Percentiles rank a stretch among this genome's conserved stretches.
Conservation (phyloP, 2,329 filamentous ascomycete species). For the Colletotrichum neosansevieriae region DNA sequence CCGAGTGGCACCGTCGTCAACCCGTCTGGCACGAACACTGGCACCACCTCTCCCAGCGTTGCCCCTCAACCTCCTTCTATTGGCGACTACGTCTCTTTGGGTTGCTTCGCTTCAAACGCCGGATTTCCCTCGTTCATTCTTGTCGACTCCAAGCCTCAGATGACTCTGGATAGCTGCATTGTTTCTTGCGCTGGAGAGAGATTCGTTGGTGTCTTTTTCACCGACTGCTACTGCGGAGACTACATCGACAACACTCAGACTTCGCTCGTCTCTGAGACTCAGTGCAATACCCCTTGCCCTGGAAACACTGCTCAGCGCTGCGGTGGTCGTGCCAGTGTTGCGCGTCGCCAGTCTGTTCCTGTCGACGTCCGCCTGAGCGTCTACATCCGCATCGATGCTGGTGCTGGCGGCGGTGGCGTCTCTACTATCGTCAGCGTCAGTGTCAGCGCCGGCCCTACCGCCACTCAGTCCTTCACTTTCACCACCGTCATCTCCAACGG, state of each 20-base stretch:
- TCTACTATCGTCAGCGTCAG: constrained; percentile 14
- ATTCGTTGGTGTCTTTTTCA: constrained; percentile 46
- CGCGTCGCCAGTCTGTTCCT: constrained; percentile 14
- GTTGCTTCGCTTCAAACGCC: constrained; percentile 44
- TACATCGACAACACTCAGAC: constrained; percentile 33
- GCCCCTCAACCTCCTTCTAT: constrained; percentile 39
- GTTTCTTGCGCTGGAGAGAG: constrained; percentile 40
- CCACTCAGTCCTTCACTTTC: constrained; percentile 23
- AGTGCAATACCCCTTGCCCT: constrained; percentile 47
- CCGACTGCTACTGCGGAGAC: constrained; percentile 48
- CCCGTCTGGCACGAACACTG: not conserved
- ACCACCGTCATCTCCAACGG: constrained; percentile 16
- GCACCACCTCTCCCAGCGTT: not conserved
- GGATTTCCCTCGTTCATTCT: constrained; percentile 45
- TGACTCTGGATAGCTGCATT: constrained; percentile 46
- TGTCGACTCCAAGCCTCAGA: constrained; percentile 36
- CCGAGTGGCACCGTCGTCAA: not conserved
- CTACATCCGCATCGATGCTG: constrained; percentile 25
- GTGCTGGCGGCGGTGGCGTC: not conserved
- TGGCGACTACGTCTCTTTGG: constrained; percentile 44
- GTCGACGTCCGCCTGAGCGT: constrained; percentile 16
- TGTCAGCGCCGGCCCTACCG: constrained; percentile 15
- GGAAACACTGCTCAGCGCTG: constrained; percentile 44
- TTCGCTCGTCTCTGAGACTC: constrained; percentile 27
- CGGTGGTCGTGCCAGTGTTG: constrained; percentile 42